Evolutionary conservation across 345 rosid genomes (phyloP).

Genomic region (Heritiera littoralis): DNA sequence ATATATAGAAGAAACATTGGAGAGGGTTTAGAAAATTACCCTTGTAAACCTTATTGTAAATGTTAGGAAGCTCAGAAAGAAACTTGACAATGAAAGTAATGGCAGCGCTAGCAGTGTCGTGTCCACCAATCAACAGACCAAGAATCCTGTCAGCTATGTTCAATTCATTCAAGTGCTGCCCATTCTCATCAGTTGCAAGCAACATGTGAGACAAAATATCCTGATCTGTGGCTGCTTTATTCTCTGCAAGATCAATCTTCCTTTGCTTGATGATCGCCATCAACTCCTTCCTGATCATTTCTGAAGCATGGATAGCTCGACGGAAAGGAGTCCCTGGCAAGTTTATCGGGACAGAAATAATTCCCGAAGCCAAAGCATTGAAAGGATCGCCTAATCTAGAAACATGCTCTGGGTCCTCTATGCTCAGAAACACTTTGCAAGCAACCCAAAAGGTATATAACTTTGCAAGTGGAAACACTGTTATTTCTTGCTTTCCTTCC

Average conservation of each 20-base stretch:
- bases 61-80: conserved; percentile 34
- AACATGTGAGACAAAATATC: conserved; percentile 34
- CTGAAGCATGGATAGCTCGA: conserved; percentile 31
- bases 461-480: conserved; percentile 39
- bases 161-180: conserved; percentile 16
- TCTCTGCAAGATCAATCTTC: conserved; percentile 22
- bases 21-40: conserved; percentile 17
- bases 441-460: conserved; percentile 41
- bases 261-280: conserved; percentile 24
- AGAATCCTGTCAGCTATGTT: conserved; percentile 33
- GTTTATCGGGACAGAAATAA: conserved; percentile 32
- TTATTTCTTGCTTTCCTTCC: conserved; percentile 31
- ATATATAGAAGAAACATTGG: too few species aligned
- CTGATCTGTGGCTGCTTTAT: conserved; percentile 8
- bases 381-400: conserved; percentile 24
- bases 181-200: conserved; percentile 23
- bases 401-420: conserved; percentile 28
- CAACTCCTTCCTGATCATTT: conserved; percentile 26
- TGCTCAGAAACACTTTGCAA: conserved; percentile 41
- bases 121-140: conserved; percentile 35
- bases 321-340: conserved; percentile 37
- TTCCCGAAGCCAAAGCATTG: conserved; percentile 17
- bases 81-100: conserved; percentile 33
- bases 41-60: conserved; percentile 30
- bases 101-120: conserved; percentile 36